Base-by-base conservation (phyloP, 2,329 filamentous ascomycete genomes). In the Diplodia mutila region DNA sequence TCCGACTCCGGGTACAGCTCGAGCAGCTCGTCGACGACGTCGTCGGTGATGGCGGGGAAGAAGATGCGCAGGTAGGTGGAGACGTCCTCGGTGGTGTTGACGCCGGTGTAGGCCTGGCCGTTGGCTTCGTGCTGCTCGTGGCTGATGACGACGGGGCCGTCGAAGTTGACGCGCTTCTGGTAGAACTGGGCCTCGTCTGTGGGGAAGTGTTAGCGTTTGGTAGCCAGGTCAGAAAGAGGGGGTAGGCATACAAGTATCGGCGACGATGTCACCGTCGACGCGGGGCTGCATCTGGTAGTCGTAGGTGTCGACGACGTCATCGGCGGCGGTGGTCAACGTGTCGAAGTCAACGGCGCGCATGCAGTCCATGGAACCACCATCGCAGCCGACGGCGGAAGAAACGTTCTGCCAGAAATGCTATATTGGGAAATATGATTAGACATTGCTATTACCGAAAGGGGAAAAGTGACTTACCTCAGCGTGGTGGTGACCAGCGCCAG, bases 91-190 rank as follows among this genome's bases (percentile, higher is more conserved):
- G 72, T 75, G 18, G 73, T 78, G 69, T 77, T 73, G 23, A 78
- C 73, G 8, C 78, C 76, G 1, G 68, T 63, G 32, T 71, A 77
- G 1, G 74, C 69, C 64, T 71, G 71, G 52, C 72, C 64, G 66
- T 79, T 79, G 39, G 73, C 71, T 70, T 80, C 77, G 67, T 79
- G 77, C 53, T 72, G 71, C 68, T 79, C 76, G 68, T 80, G 77
- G 14, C 71, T 75, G 65, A 79, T 77, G 21, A 79, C 75, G 1
- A 76, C 53, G 2, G 78, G 76, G 16, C 77, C 78, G 32, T 64
- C 72, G 70, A 77, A 80, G 69, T 78, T 78, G 71, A 79, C 79
- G 42, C 72, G 74, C 16, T 72, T 72, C 69, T 77, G 75, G 71
- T 79, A 79, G 42, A 79, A 70, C 66, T 76, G 73, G 3, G 77